Conservation (phyloP, 2,329 filamentous ascomycete species). For the Arachnomyces sp. region DNA sequence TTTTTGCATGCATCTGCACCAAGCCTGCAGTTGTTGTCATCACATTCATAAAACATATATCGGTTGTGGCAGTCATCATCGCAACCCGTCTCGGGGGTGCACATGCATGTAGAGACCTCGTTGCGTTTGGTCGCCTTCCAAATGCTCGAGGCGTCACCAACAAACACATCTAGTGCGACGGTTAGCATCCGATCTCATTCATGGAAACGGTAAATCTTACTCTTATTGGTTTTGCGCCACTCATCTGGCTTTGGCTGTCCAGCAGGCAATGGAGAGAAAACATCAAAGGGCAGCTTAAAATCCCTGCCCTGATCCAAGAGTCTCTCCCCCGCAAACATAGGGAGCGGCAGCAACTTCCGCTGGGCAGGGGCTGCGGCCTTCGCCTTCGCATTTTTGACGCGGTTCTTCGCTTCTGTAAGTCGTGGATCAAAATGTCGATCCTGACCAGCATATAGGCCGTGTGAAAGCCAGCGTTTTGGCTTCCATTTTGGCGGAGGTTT, state of each 20-base stretch:
- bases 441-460: conserved; percentile 85
- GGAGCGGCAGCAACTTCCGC: conserved; percentile 52
- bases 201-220: conserved; percentile 46
- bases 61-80: conserved; percentile 87
- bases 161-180: conserved; percentile 66
- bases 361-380: too few relatives aligned
- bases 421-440: conserved; percentile 42
- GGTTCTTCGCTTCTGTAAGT: conserved; percentile 42
- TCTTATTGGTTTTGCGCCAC: conserved; percentile 86
- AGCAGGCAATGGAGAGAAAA: conserved; percentile 78
- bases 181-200: conserved; percentile 22
- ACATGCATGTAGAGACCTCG: conserved; percentile 71
- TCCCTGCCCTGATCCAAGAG: conserved; percentile 65
- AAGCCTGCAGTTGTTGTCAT: conserved; percentile 78
- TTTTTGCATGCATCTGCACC: conserved; percentile 71
- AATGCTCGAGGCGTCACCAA: conserved; percentile 69
- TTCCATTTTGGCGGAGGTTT: conserved; percentile 24
- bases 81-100: conserved; percentile 69
- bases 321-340: conserved; percentile 69
- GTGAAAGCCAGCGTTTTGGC: conserved; percentile 69
- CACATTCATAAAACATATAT: conserved; percentile 96
- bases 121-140: conserved; percentile 75
- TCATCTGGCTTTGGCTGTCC: conserved; percentile 88
- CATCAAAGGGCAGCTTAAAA: conserved; percentile 82
- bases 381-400: too few relatives aligned